Evolutionary conservation across 306 rosid species (phyloP), one percentile per base, ranked within the genome.

Genomic region (Dalbergia oliveri): DNA sequence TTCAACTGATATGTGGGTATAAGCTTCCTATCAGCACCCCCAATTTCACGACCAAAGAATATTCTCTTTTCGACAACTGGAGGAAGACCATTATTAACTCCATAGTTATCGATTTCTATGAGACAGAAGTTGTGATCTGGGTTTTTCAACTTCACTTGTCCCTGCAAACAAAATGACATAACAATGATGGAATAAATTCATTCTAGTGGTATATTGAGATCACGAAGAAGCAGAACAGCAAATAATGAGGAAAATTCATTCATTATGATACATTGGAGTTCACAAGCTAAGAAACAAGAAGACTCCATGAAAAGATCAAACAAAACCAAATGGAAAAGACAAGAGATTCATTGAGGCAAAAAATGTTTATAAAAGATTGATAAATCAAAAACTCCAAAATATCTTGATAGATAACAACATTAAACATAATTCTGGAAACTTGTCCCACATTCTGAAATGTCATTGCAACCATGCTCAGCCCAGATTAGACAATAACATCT

Each of bases 71-170:
- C 86, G 14, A 56, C 86, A 65, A 93, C 69, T 60, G 97, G 99
- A 39, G 97, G 99, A 86, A 95, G 99, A 51, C 98, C 99, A 74
- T 95, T 95, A 79, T 85, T 93, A 74, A 50, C 72, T 72, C 94
- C 97, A 67, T 86, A 81, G 77, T 93, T 88, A 89, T 92, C 99
- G 63, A 85, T 81, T 83, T 91, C 99, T 82, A 93, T 87, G 13
- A 95, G 96, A 92, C 96, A 91, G 79, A 93, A 95, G 82, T 91
- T 93, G 81, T 93, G 93, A 11, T 91, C 98, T 10, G 99, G 99
- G 67, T 76, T 89, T 87, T 54, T 95, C 89, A 95, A 87, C 75
- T 90, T 89, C 44, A 91, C 99, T 64, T 79, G 87, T 71, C 99
- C 99, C 99, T 95, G 86, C 64, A 84, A 73, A 62, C 66, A 57